Percentiles rank a stretch among this genome's conserved stretches.
phyloP scores from a whole-genome alignment of 139 green algal species.

The Bryopsis sp. region DNA sequence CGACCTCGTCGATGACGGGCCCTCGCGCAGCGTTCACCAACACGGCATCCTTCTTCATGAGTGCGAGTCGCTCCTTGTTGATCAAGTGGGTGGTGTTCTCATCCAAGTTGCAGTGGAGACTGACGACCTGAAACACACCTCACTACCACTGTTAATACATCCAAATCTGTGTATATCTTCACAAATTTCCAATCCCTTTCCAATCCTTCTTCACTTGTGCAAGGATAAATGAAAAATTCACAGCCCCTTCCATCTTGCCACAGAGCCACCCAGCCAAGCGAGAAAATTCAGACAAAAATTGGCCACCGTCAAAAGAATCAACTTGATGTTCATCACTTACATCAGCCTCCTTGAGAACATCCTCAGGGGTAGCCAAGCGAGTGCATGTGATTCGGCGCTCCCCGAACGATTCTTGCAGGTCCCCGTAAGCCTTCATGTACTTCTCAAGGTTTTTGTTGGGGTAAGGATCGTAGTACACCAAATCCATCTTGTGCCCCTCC shows the following conservation, averaged over 20 bases:
- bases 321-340: conserved; percentile 58
- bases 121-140: conserved; percentile 52
- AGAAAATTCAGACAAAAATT: too few relatives aligned
- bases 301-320: too few relatives aligned
- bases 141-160: neutral
- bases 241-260: too few relatives aligned
- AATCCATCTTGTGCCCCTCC: conserved; percentile 98
- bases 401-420: conserved; percentile 66
- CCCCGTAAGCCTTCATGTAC: conserved; percentile 65
- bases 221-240: too few relatives aligned
- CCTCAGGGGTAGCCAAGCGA: conserved; percentile 76
- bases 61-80: conserved; percentile 73
- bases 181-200: too few relatives aligned
- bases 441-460: conserved; percentile 64
- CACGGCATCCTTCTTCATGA: conserved; percentile 92
- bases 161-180: too few relatives aligned
- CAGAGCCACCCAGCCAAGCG: too few relatives aligned
- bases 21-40: conserved; percentile 90
- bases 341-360: conserved; percentile 79
- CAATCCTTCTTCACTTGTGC: too few relatives aligned
- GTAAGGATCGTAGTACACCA: conserved; percentile 96
- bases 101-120: conserved; percentile 91
- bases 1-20: conserved; percentile 84
- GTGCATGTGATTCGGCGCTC: conserved; percentile 61
- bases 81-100: conserved; percentile 86